Percentiles rank a stretch among this genome's conserved stretches.
Evolutionary conservation across 2,329 filamentous ascomycete species (phyloP).

Genomic region (Elsinoe fawcettii): DNA sequence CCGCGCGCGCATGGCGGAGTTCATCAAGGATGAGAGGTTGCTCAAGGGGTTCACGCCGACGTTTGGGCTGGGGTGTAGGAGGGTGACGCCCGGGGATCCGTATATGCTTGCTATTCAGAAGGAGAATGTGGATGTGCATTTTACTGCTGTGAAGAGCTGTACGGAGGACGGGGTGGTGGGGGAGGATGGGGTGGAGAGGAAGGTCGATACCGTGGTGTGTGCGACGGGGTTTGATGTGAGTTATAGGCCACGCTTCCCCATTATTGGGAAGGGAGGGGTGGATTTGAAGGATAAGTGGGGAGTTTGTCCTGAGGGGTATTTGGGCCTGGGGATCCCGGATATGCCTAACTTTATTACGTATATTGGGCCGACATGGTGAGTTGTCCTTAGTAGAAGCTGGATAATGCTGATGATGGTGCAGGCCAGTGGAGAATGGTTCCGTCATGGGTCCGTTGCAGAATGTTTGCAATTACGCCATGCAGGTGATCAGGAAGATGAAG

Average conservation of each 20-base stretch:
- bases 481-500: slow-evolving; percentile 41
- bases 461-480: slow-evolving; percentile 35
- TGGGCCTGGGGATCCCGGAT: slow-evolving; percentile 36
- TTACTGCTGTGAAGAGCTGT: slow-evolving; percentile 39
- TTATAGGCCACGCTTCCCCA: slow-evolving; percentile 37
- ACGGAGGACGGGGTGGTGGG: slow-evolving; percentile 41
- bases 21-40: slow-evolving; percentile 45
- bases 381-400: neutral
- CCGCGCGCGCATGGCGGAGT: slow-evolving; percentile 40
- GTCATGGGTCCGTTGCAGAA: slow-evolving; percentile 36
- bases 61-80: slow-evolving; percentile 39
- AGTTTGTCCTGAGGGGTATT: slow-evolving; percentile 33
- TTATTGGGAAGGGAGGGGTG: slow-evolving; percentile 36
- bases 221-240: slow-evolving; percentile 41
- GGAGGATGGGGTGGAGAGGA: slow-evolving; percentile 35
- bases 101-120: slow-evolving; percentile 46
- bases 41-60: slow-evolving; percentile 42
- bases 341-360: slow-evolving; percentile 39
- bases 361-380: slow-evolving; percentile 32
- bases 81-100: slow-evolving; percentile 44
- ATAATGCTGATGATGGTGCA: slow-evolving; percentile 14
- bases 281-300: slow-evolving; percentile 36
- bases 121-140: slow-evolving; percentile 45
- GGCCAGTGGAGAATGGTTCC: slow-evolving; percentile 41
- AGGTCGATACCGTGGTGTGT: slow-evolving; percentile 39